phyloP scores from a whole-genome alignment of 202 grass and related monocot species.

The Setaria viridis region DNA sequence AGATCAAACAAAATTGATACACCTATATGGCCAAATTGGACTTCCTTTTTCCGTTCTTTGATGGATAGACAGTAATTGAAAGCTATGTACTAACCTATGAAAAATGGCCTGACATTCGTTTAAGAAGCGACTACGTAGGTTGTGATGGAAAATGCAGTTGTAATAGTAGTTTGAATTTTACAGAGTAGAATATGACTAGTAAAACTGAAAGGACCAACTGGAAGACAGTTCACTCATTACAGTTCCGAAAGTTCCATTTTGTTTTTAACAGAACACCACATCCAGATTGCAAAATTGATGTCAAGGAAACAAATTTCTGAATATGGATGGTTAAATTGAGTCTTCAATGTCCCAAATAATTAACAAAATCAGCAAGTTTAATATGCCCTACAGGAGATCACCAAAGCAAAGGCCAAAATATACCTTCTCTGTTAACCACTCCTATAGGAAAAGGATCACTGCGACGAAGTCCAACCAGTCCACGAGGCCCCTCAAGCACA shows the following conservation, averaged over 20 bases:
- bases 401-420: background rate
- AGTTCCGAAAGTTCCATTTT: background rate
- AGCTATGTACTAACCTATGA: background rate
- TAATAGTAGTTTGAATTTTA: background rate
- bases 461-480: slow-evolving; percentile 55
- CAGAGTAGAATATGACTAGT: slow-evolving; percentile 21
- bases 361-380: background rate
- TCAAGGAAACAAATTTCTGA: slow-evolving; percentile 20
- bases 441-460: slow-evolving; percentile 75
- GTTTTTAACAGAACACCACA: background rate
- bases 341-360: background rate
- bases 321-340: background rate
- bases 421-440: slow-evolving; percentile 75
- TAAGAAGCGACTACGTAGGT: background rate
- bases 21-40: background rate
- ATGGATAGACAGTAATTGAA: background rate
- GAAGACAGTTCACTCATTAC: slow-evolving; percentile 10
- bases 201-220: slow-evolving; percentile 12
- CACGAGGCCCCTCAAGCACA: slow-evolving; percentile 64
- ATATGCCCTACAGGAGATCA: background rate
- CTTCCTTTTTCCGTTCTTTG: background rate
- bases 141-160: background rate
- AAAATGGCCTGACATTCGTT: slow-evolving; percentile 10
- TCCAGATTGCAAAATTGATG: slow-evolving; percentile 11
- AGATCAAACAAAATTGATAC: slow-evolving; percentile 7